A percentile compares a stretch with the other conserved stretches of the same genome.
These are phyloP conservation scores for Saprolegnia diclina DNA, from an alignment of 352 stramenopile genomes.

Conservation along the genomic window DNA sequence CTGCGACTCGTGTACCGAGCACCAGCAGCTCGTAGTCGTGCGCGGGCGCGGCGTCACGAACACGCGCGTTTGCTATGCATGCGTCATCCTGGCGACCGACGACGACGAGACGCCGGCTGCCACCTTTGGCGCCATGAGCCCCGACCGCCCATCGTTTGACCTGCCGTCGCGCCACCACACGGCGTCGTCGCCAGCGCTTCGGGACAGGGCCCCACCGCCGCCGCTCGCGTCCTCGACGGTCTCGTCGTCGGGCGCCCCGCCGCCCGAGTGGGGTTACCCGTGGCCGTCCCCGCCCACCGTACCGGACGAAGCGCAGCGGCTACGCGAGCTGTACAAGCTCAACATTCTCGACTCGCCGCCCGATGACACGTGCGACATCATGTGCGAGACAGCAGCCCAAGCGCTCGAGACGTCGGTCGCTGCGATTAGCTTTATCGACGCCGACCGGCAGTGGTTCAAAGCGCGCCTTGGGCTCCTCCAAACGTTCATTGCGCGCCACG, in stretches of 20 bases:
- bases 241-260: background rate
- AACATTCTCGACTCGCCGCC: constrained; percentile 23
- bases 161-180: background rate
- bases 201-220: background rate
- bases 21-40: constrained; percentile 17
- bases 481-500: constrained; percentile 20
- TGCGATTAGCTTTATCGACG: constrained; percentile 23
- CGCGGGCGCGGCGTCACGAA: constrained; percentile 5
- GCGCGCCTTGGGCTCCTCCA: constrained; percentile 20
- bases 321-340: constrained; percentile 13
- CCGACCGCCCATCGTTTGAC: constrained; percentile 3
- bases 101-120: background rate
- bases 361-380: constrained; percentile 25
- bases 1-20: constrained; percentile 15
- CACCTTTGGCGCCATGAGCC: background rate
- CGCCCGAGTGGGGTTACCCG: constrained; percentile 22
- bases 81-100: background rate
- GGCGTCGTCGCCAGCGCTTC: background rate
- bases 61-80: constrained; percentile 17
- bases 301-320: constrained; percentile 6
- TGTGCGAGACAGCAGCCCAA: constrained; percentile 14
- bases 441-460: constrained; percentile 27
- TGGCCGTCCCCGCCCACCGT: constrained; percentile 19
- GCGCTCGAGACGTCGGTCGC: constrained; percentile 20
- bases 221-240: constrained; percentile 5